Evolutionary conservation across 768 basidiomycete genomes (phyloP).

Genomic region (Amanita rubescens): DNA sequence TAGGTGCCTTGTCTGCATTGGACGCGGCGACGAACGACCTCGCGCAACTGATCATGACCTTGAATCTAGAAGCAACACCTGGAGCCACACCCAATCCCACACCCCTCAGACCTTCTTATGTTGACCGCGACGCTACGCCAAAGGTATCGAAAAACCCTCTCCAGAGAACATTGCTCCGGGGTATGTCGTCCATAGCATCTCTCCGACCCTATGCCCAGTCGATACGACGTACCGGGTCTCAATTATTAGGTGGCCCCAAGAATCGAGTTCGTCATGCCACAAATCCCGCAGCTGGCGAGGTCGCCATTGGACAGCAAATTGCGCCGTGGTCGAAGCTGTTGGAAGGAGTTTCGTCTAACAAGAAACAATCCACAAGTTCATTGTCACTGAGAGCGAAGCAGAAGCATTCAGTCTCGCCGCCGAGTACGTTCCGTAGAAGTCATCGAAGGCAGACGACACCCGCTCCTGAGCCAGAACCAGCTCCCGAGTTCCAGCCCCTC

Average conservation of each 20-base stretch:
- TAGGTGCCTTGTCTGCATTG: constrained; percentile 60
- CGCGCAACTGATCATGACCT: constrained; percentile 66
- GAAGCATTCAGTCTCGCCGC: constrained; percentile 8
- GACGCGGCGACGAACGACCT: constrained; percentile 78
- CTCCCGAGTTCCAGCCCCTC: constrained; percentile 52
- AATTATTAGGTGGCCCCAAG: constrained; percentile 3
- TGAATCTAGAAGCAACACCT: constrained; percentile 79
- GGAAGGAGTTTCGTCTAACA: constrained; percentile 18
- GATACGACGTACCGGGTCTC: constrained; percentile 13
- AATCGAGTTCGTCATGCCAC: constrained; percentile 1
- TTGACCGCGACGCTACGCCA: constrained; percentile 19
- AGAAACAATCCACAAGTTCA: constrained; percentile 17
- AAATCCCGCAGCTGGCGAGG: constrained; percentile 8
- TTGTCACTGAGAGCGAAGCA: constrained; percentile 13
- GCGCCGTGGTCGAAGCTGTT: constrained; percentile 51
- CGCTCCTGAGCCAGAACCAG: constrained; percentile 49
- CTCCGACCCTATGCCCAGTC: constrained; percentile 42
- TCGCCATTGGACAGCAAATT: constrained; percentile 46
- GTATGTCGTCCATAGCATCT: constrained; percentile 35
- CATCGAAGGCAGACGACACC: constrained; percentile 55
- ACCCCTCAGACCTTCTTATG: constrained; percentile 33
- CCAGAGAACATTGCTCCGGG: constrained; percentile 27
- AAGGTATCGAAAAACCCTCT: constrained; percentile 32
- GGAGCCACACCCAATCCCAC: constrained; percentile 42
- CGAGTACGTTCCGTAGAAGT: constrained; percentile 24